Evolutionary conservation across 352 stramenopile genomes (phyloP).

Genomic region (Globisporangium takayamanum): DNA sequence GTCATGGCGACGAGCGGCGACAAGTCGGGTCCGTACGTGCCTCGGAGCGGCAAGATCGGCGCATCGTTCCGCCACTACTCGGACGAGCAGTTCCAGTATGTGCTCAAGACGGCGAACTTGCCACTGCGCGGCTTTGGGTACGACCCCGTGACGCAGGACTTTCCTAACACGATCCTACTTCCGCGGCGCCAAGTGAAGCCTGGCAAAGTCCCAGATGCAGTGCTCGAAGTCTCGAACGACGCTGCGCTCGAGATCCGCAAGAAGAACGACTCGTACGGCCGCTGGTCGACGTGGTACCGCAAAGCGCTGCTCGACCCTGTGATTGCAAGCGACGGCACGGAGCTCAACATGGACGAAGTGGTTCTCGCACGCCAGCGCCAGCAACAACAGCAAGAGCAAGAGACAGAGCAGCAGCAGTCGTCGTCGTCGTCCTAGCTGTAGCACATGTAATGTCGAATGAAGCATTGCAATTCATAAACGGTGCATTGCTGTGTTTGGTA

Average conservation of each 20-base stretch:
- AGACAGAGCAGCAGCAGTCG: conserved; percentile 7
- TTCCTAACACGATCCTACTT: conserved; percentile 59
- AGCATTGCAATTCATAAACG: not conserved
- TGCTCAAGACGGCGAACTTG: conserved; percentile 68
- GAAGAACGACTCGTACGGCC: conserved; percentile 71
- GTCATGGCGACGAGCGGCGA: conserved; percentile 52
- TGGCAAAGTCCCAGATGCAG: conserved; percentile 31
- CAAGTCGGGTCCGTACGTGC: conserved; percentile 71
- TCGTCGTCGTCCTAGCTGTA: not conserved
- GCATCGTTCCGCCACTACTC: conserved; percentile 80
- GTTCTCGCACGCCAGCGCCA: conserved; percentile 34
- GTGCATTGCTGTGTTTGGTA: no score
- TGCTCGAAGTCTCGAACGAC: conserved; percentile 64
- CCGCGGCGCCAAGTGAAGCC: conserved; percentile 80
- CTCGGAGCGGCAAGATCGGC: conserved; percentile 80
- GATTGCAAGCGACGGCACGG: conserved; percentile 65
- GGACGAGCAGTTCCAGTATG: conserved; percentile 78
- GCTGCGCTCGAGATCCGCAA: conserved; percentile 61
- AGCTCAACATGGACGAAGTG: conserved; percentile 85
- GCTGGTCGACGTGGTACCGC: conserved; percentile 76
- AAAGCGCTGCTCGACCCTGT: conserved; percentile 70
- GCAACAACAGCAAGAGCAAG: not conserved
- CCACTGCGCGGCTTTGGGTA: conserved; percentile 84
- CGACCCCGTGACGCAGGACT: conserved; percentile 72
- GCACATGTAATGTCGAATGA: no score